These are phyloP conservation scores for Sphaceloma murrayae DNA, from an alignment of 2,329 filamentous ascomycete genomes.

Conservation along the genomic window DNA sequence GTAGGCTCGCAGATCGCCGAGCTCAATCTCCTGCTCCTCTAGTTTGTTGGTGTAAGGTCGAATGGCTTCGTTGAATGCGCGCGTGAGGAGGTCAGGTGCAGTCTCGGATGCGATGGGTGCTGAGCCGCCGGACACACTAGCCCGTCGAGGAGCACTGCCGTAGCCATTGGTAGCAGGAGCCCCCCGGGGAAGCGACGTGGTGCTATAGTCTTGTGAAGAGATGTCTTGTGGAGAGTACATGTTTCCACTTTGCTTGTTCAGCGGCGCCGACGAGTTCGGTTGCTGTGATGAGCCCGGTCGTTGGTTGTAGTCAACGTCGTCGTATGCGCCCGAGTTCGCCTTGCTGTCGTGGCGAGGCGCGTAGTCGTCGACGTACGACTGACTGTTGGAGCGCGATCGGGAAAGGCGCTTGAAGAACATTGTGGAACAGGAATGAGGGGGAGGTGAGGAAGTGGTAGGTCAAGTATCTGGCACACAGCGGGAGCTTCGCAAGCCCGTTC, in stretches of 20 bases:
- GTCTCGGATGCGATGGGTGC: conserved; percentile 27
- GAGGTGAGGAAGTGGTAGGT: conserved; percentile 14
- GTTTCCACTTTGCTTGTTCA: conserved; percentile 23
- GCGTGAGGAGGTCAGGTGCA: conserved; percentile 42
- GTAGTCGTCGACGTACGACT: conserved; percentile 42
- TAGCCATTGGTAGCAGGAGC: conserved; percentile 21
- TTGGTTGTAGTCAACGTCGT: conserved; percentile 33
- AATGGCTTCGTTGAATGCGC: conserved; percentile 46
- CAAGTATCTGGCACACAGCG: conserved; percentile 11
- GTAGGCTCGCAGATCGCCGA: conserved; percentile 42
- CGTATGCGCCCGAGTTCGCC: conserved; percentile 38
- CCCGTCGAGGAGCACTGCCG: conserved; percentile 15
- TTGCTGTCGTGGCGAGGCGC: conserved; percentile 34
- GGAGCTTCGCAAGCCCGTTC: neutral
- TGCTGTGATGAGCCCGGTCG: conserved; percentile 33
- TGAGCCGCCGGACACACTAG: conserved; percentile 6
- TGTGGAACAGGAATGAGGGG: conserved; percentile 23
- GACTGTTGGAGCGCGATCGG: conserved; percentile 37
- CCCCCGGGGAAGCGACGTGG: conserved; percentile 17
- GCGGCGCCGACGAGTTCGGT: conserved; percentile 23
- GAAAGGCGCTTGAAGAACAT: conserved; percentile 43
- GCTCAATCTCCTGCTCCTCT: conserved; percentile 42
- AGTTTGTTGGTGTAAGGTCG: conserved; percentile 45
- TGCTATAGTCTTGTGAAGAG: conserved; percentile 12
- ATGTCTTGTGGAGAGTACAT: conserved; percentile 20